Base-by-base conservation (phyloP, 768 basidiomycete genomes). In the Cyathus striatus region DNA sequence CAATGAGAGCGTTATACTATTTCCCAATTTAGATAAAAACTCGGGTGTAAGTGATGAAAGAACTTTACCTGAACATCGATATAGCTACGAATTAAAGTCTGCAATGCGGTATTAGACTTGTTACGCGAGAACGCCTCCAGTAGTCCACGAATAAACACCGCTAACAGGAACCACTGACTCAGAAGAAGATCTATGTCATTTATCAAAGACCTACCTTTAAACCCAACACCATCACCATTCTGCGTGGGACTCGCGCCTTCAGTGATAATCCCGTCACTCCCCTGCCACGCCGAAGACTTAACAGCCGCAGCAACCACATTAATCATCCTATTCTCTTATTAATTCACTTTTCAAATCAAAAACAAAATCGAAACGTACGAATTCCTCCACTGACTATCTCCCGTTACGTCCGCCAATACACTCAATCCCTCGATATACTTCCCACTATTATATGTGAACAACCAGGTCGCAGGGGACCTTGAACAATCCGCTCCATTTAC, bases 371-470 rank as follows among this genome's bases (percentile, higher is more conserved):
- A 20, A 13, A 51, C 69, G 48, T 49, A 76, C 72, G 75, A 45
- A 1, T 47, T 55, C 27, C 49, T 66, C 73, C 73, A 76, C 24
- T 61, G 55, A 20, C 48, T 37, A 46, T 75, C 65, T 4, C 64
- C 62, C 6, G 70, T 73, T 21, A 76, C 62, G 38, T 61, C 62
- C 0, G 58, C 56, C 24, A 78, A 54, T 4, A 78, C 64, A 34
- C 65, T 69, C 39, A 77, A 56, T 2, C 75, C 77, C 50, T 79
- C 76, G 18, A 78, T 63, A 38, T 64, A 72, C 44, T 79, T 79
- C 22, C 78, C 76, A 22, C 61, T 69, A 45, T 78, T 79, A 47
- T 78, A 78, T 0, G 76, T 77, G 55, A 76, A 78, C 4, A 75
- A 34, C 68, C 72, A 76, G 3, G 46, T 62, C 3, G 67, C 50